Base-by-base conservation (phyloP, 306 rosid species). In the Sesbania bispinosa region DNA sequence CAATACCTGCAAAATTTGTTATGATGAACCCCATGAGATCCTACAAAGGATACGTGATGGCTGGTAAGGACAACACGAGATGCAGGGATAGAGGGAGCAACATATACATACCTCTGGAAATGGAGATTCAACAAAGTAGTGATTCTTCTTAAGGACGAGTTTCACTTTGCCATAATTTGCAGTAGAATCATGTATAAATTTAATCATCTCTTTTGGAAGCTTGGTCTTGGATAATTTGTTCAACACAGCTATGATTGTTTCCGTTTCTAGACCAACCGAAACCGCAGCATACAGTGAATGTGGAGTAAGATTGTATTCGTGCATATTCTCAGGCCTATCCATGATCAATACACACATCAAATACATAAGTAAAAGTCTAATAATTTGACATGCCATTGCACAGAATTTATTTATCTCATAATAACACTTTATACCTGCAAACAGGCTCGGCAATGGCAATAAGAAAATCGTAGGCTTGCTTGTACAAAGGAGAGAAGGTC, bases 161-260 rank as follows among this genome's bases (percentile, higher is more conserved):
- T 93, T 93, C 81, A 93, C 98, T 84, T 93, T 93, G 52, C 98
- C 98, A 51, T 93, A 93, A 80, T 93, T 93, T 20, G 97, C 84
- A 32, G 98, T 93, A 20, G 97, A 88, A 72, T 82, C 94, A 15
- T 94, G 84, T 36, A 94, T 89, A 61, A 94, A 94, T 47, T 81
- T 88, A 60, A 90, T 82, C 98, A 94, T 94, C 70, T 94, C 97
- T 64, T 90, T 86, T 2, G 98, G 98, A n/a, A 94, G 97, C 88
- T 88, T 94, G 45, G 92, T 89, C 84, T 94, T 94, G 10, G 96
- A 94, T 62, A 94, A 78, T 81, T 94, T 94, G 82, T 78, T 85
- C 85, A 94, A 76, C 66, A 94, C 97, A 23, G 87, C 43, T 32
- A 90, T 77, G 62, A 94, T 79, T 10, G 97, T 90, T 81, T 93